Conservation (phyloP, 495 filamentous ascomycete genomes). For the Penicillium coffeae region DNA sequence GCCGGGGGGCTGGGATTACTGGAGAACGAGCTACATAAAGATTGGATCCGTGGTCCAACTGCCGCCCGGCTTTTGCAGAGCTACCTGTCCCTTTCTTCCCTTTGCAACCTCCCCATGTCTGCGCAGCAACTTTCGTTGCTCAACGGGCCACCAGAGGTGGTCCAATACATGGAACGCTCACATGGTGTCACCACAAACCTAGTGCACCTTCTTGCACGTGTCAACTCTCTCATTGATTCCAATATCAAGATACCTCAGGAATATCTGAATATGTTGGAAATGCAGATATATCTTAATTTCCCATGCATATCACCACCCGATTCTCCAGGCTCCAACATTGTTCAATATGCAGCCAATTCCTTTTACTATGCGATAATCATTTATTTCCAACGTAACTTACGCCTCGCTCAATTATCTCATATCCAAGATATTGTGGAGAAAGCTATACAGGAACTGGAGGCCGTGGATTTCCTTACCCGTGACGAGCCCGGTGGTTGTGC, state of each 20-base stretch:
- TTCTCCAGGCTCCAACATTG: constrained; percentile 10
- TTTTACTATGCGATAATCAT: constrained; percentile 28
- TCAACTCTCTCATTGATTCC: constrained; percentile 15
- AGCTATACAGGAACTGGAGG: constrained; percentile 21
- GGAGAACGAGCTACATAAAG: constrained; percentile 19
- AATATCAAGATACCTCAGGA: neutral
- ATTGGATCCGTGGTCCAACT: constrained; percentile 17
- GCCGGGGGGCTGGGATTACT: constrained; percentile 22
- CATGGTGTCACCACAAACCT: constrained; percentile 20
- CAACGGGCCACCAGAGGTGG: constrained; percentile 15
- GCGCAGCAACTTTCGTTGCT: constrained; percentile 15
- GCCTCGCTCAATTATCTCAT: constrained; percentile 10
- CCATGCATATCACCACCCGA: constrained; percentile 9
- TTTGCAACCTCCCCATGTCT: constrained; percentile 24
- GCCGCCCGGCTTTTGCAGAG: constrained; percentile 21
- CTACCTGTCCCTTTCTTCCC: constrained; percentile 24
- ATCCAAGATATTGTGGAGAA: constrained; percentile 26
- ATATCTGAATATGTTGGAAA: constrained; percentile 18
- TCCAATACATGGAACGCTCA: constrained; percentile 21
- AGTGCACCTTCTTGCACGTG: constrained; percentile 19
- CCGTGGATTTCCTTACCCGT: constrained; percentile 13
- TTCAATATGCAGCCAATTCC: constrained; percentile 25
- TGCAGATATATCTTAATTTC: constrained; percentile 23
- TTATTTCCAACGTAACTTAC: constrained; percentile 22
- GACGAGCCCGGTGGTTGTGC: constrained; percentile 18